phyloP scores from a whole-genome alignment of 306 rosid genomes.

The Quercus cerris region DNA sequence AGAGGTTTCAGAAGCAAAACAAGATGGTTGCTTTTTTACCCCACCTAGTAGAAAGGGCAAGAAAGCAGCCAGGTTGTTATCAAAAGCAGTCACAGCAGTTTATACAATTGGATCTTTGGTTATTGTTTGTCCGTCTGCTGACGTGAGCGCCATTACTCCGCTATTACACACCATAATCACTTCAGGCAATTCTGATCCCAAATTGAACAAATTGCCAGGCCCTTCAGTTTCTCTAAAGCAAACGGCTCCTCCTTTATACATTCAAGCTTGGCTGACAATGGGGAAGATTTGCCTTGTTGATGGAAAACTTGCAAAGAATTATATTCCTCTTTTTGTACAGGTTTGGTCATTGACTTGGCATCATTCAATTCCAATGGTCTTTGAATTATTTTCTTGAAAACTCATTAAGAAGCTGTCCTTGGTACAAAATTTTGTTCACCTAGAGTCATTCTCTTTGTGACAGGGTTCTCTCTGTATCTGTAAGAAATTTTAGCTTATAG shows the following conservation, averaged over 20 bases:
- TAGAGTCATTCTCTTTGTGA: not conserved
- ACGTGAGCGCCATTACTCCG: constrained; percentile 52
- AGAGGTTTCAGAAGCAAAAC: constrained; percentile 29
- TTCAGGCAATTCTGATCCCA: constrained; percentile 69
- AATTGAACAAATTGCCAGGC: constrained; percentile 49
- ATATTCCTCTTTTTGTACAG: constrained; percentile 91
- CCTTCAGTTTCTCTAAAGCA: constrained; percentile 49
- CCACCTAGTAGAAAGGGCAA: constrained; percentile 59
- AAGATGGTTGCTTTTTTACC: constrained; percentile 44
- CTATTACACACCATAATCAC: constrained; percentile 73
- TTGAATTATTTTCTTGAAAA: not conserved
- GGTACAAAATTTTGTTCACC: not conserved
- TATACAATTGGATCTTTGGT: constrained; percentile 83
- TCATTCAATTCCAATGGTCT: constrained; percentile 9
- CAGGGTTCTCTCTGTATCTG: not conserved
- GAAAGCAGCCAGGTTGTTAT: constrained; percentile 48
- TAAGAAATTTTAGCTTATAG: not conserved
- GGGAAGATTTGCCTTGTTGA: constrained; percentile 97
- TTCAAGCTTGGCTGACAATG: constrained; percentile 89
- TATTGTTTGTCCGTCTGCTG: constrained; percentile 69
- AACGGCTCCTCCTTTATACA: constrained; percentile 70
- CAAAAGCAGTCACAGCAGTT: constrained; percentile 69
- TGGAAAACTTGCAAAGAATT: constrained; percentile 80
- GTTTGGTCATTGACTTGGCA: constrained; percentile 35
- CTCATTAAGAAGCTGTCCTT: not conserved